Conservation (phyloP, 208 protist species). For the Zelonia costaricensis region DNA sequence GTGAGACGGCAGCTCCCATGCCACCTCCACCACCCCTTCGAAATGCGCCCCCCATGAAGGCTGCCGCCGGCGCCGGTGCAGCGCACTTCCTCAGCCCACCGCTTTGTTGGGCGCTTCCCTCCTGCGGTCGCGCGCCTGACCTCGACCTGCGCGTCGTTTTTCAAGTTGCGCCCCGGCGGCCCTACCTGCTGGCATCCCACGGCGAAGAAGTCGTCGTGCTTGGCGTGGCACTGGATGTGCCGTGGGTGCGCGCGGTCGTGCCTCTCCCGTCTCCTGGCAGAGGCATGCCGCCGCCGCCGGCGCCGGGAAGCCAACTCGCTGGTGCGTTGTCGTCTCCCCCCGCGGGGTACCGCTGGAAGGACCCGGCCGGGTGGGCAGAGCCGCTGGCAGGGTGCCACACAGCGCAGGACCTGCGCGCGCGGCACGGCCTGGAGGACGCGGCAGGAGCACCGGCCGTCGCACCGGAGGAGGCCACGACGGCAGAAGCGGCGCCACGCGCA, state of each 20-base stretch:
- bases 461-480: neutral
- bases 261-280: too few species aligned
- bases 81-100: conserved; percentile 13
- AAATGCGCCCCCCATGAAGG: neutral
- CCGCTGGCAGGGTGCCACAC: conserved; percentile 36
- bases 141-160: conserved; percentile 16
- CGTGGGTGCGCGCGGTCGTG: conserved; percentile 35
- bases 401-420: conserved; percentile 16
- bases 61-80: neutral
- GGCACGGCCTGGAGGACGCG: conserved; percentile 11
- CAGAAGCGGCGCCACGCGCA: too few species aligned
- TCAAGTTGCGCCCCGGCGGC: conserved; percentile 2
- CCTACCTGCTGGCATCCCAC: conserved; percentile 9
- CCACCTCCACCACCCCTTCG: too few species aligned
- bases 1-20: too few species aligned
- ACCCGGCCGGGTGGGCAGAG: conserved; percentile 2
- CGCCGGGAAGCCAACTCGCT: neutral
- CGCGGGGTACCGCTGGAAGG: conserved; percentile 25
- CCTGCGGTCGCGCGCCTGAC: neutral
- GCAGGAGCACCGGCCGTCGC: neutral
- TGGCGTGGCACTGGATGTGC: conserved; percentile 51
- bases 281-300: neutral
- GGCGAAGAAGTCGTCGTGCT: conserved; percentile 43
- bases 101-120: conserved; percentile 12
- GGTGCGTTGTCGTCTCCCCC: neutral